Evolutionary conservation across 2,329 filamentous ascomycete species (phyloP).

Genomic region (Pseudocercospora ulei): DNA sequence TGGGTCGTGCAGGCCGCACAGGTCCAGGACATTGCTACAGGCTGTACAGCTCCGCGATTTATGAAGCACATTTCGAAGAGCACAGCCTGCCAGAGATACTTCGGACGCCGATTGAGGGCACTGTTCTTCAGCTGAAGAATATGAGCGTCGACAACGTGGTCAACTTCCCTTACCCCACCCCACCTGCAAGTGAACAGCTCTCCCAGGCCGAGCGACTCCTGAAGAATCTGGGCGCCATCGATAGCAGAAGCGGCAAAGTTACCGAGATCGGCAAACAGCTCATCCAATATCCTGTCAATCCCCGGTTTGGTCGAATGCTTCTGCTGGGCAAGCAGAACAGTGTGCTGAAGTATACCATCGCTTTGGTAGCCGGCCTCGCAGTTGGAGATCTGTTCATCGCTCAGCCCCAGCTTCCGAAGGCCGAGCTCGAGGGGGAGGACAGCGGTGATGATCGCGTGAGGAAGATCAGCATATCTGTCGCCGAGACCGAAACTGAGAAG

Average conservation of each 20-base stretch:
- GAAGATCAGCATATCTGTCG: constrained; percentile 52
- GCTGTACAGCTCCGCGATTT: constrained; percentile 88
- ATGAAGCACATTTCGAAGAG: constrained; percentile 75
- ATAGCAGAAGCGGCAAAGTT: constrained; percentile 55
- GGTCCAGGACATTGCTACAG: constrained; percentile 93
- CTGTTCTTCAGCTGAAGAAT: constrained; percentile 86
- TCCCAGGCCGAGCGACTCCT: constrained; percentile 77
- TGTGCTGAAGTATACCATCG: constrained; percentile 76
- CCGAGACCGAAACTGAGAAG: constrained; percentile 50
- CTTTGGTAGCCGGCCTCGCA: constrained; percentile 77
- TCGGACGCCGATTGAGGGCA: constrained; percentile 76
- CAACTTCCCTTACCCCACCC: constrained; percentile 93
- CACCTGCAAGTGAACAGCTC: constrained; percentile 66
- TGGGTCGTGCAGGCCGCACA: constrained; percentile 88
- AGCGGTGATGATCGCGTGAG: constrained; percentile 26
- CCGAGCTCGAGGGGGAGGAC: constrained; percentile 34
- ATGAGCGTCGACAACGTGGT: constrained; percentile 85
- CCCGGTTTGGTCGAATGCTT: constrained; percentile 85
- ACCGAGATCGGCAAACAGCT: constrained; percentile 72
- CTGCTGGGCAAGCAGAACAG: constrained; percentile 73
- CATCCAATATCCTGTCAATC: constrained; percentile 80
- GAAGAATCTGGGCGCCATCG: constrained; percentile 73
- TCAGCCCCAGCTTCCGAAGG: constrained; percentile 55
- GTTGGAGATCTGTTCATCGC: constrained; percentile 80
- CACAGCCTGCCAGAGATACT: constrained; percentile 83